A percentile compares a stretch with the other conserved stretches of the same genome.
Evolutionary conservation across 345 rosid species (phyloP).

Genomic region (Bruguiera sexangula): DNA sequence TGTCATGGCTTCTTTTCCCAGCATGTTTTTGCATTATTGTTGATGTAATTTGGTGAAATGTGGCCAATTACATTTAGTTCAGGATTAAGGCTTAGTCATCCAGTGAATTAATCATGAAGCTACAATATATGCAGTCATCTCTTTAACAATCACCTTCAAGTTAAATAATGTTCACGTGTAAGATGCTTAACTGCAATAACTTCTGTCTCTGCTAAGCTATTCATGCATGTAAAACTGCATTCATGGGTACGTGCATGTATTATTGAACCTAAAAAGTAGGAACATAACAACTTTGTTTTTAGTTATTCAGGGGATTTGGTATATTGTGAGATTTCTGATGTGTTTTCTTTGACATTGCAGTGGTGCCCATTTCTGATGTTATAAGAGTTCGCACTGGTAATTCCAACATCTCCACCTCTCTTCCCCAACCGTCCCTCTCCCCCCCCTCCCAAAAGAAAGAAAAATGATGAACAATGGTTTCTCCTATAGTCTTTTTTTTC

Average conservation of each 20-base stretch:
- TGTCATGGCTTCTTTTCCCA: background rate
- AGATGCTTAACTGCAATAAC: background rate
- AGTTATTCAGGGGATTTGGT: background rate
- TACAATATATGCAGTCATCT: background rate
- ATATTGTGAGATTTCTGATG: constrained; percentile 14
- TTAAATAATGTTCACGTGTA: background rate
- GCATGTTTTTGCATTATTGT: background rate
- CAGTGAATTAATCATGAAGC: background rate
- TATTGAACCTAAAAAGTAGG: background rate
- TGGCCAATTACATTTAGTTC: too few relatives aligned
- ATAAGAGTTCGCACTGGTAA: constrained; percentile 81
- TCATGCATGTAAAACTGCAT: background rate
- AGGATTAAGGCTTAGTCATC: background rate
- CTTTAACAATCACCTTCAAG: background rate
- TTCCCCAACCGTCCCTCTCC: background rate
- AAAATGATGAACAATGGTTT: too few relatives aligned
- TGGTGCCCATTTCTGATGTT: constrained; percentile 70
- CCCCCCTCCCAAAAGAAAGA: background rate
- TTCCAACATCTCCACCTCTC: background rate
- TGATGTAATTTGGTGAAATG: too few relatives aligned
- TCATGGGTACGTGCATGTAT: background rate
- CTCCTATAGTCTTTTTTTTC: background rate
- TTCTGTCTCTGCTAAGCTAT: too few relatives aligned
- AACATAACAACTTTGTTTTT: too few relatives aligned
- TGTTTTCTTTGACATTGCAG: constrained; percentile 41